Conservation (phyloP, 225 moss, liverwort and hornwort species). For the Polytrichum commune region DNA sequence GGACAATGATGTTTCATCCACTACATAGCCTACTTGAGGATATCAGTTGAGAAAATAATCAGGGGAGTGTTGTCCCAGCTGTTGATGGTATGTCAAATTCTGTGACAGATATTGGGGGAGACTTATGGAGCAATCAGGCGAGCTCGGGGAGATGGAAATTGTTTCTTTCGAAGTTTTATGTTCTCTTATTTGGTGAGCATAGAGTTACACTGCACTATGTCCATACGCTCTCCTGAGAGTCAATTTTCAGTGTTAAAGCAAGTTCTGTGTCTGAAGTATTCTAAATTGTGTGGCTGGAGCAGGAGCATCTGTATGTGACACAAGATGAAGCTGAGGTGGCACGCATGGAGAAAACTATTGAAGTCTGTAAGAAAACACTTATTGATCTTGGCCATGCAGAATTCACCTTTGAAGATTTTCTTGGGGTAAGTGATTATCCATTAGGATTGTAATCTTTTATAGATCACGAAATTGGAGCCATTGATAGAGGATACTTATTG, state of each 20-base stretch:
- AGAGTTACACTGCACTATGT: not conserved
- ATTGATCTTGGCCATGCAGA: conserved; percentile 91
- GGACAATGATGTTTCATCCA: too few species aligned
- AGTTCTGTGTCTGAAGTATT: not conserved
- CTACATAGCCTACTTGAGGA: too few species aligned
- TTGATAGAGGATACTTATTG: too few species aligned
- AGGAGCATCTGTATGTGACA: conserved; percentile 90
- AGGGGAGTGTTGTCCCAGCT: not conserved
- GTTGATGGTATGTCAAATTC: not conserved
- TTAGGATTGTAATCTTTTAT: too few species aligned
- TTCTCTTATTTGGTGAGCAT: conserved; percentile 91
- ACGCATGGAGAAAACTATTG: conserved; percentile 72
- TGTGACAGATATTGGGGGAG: conserved; percentile 75
- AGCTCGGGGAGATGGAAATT: conserved; percentile 98
- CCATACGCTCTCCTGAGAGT: conserved; percentile 3
- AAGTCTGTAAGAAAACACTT: conserved; percentile 81
- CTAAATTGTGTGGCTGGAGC: conserved; percentile 25
- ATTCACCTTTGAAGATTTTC: conserved; percentile 99
- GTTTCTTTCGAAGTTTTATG: conserved; percentile 99
- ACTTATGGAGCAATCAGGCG: conserved; percentile 90
- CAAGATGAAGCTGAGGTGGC: conserved; percentile 73
- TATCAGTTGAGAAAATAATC: too few species aligned
- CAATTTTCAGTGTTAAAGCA: not conserved
- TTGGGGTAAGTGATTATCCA: conserved; percentile 49
- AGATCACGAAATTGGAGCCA: too few species aligned